Conservation (phyloP, 2,329 filamentous ascomycete species). For the Ceratocystis lukuohia region DNA sequence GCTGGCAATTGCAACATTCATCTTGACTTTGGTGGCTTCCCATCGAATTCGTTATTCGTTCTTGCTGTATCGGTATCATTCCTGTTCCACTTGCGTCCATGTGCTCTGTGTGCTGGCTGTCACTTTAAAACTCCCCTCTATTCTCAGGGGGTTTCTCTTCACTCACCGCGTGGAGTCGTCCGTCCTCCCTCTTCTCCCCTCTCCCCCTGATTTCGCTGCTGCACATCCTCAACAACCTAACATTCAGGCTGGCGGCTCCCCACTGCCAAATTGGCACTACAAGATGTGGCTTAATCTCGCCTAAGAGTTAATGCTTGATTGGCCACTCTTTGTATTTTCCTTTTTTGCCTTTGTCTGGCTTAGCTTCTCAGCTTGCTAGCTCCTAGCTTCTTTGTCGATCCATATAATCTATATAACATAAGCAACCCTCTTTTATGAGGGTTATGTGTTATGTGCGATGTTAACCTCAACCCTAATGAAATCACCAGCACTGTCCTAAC, state of each 20-base stretch:
- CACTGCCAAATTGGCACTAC: neutral
- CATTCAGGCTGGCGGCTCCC: neutral
- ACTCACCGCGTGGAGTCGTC: neutral
- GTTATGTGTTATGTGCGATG: neutral
- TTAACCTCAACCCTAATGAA: neutral
- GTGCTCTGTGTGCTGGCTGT: neutral
- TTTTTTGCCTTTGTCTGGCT: neutral
- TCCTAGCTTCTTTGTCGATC: constrained; percentile 1
- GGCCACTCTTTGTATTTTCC: neutral
- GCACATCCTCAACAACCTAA: neutral
- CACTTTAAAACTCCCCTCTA: neutral
- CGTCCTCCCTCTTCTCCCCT: neutral
- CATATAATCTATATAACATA: neutral
- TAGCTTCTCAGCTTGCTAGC: neutral
- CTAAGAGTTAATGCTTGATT: neutral
- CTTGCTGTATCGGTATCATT: too few species aligned
- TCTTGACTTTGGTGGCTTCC: neutral
- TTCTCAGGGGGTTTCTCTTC: neutral
- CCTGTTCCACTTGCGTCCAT: neutral
- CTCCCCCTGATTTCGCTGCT: neutral
- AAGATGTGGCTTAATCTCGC: neutral
- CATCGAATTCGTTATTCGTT: too few species aligned
- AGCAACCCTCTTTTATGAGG: neutral
- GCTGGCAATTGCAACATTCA: neutral
- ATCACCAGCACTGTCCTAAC: neutral